These are phyloP conservation scores for Leishmania amazonensis DNA, from an alignment of 208 protist genomes.

Conservation along the genomic window DNA sequence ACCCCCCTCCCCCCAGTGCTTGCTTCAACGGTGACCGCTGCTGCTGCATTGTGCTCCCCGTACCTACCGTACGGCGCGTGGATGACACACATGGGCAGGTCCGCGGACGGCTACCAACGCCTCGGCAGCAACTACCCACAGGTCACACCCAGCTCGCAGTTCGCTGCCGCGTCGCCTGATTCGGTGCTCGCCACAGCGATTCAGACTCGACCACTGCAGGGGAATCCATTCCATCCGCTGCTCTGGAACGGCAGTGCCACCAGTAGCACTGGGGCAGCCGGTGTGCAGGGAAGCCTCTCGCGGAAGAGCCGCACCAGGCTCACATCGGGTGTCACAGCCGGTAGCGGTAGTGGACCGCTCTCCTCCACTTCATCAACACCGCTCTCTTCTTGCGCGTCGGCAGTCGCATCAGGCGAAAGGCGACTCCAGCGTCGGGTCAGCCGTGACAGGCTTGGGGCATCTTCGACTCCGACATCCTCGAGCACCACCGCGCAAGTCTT, in stretches of 20 bases:
- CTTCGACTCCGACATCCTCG: not conserved
- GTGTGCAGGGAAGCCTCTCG: not conserved
- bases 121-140: not conserved
- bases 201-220: conserved; percentile 35
- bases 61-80: not conserved
- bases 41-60: not conserved
- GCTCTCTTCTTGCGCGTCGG: conserved; percentile 14
- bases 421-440: not conserved
- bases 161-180: not conserved
- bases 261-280: not conserved
- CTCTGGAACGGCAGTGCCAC: conserved; percentile 25
- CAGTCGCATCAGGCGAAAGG: not conserved
- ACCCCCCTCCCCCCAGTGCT: not conserved
- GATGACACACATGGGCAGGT: not conserved
- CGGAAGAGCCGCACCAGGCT: conserved; percentile 4
- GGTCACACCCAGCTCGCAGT: not conserved
- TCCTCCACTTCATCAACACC: conserved; percentile 9
- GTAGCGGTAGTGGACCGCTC: not conserved
- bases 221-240: conserved; percentile 27
- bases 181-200: conserved; percentile 22
- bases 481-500: conserved; percentile 13
- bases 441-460: not conserved
- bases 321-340: not conserved
- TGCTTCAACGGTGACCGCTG: not conserved
- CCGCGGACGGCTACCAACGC: conserved; percentile 1